These are phyloP conservation scores for Cadophora malorum DNA, from an alignment of 2,329 filamentous ascomycete species.

Conservation along the genomic window DNA sequence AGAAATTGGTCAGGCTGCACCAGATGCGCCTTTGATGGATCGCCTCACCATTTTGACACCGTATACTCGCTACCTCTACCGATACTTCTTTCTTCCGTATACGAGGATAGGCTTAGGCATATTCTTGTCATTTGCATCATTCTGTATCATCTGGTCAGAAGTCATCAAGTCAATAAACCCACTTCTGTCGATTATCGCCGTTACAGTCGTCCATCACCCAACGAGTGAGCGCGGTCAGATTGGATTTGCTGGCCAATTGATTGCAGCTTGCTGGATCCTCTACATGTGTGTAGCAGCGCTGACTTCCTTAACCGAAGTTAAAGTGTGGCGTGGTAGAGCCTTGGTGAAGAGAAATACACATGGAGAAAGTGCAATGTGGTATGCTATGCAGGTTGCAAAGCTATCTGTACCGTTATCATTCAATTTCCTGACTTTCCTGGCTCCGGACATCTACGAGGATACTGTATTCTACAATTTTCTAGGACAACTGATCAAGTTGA, in stretches of 20 bases:
- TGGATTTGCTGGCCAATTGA: slow-evolving; percentile 84
- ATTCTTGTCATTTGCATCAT: slow-evolving; percentile 75
- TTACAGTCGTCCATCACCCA: slow-evolving; percentile 63
- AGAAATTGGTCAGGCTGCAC: slow-evolving; percentile 69
- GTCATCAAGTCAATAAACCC: slow-evolving; percentile 83
- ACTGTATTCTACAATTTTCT: slow-evolving; percentile 91
- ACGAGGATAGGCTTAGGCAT: slow-evolving; percentile 68
- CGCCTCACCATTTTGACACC: slow-evolving; percentile 73
- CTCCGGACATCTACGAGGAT: slow-evolving; percentile 71
- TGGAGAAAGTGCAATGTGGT: slow-evolving; percentile 94
- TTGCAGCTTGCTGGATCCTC: slow-evolving; percentile 85
- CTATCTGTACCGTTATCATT: slow-evolving; percentile 92
- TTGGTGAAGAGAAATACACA: slow-evolving; percentile 91
- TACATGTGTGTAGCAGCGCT: slow-evolving; percentile 96
- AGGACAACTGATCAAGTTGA: slow-evolving; percentile 82
- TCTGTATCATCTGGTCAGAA: slow-evolving; percentile 92
- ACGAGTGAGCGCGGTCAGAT: slow-evolving; percentile 75
- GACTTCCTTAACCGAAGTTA: slow-evolving; percentile 87
- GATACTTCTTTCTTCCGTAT: slow-evolving; percentile 76
- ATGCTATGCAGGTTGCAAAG: slow-evolving; percentile 88
- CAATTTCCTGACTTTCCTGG: slow-evolving; percentile 94
- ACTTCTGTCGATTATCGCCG: slow-evolving; percentile 72
- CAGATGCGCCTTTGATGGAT: slow-evolving; percentile 60
- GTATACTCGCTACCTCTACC: slow-evolving; percentile 78
- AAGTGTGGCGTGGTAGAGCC: slow-evolving; percentile 96